phyloP scores from a whole-genome alignment of 2,329 filamentous ascomycete genomes.

The Bipolaris bicolor region DNA sequence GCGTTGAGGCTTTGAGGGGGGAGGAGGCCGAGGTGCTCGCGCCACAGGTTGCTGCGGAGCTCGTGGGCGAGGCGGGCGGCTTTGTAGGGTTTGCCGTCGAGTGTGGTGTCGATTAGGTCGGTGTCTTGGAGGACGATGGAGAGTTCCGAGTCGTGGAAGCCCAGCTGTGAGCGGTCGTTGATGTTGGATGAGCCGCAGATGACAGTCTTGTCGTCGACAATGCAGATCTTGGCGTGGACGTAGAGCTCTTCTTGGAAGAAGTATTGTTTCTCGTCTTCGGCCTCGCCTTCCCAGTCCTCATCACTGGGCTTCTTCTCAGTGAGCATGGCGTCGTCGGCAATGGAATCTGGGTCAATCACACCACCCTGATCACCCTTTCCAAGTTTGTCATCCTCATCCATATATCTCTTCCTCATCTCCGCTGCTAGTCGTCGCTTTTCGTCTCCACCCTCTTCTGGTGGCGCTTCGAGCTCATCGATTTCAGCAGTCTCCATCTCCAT shows the following conservation, averaged over 20 bases:
- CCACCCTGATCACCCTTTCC: slow-evolving; percentile 48
- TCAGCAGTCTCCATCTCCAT: slow-evolving; percentile 85
- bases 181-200: slow-evolving; percentile 89
- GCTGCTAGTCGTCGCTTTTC: slow-evolving; percentile 54
- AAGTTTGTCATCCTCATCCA: slow-evolving; percentile 49
- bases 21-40: slow-evolving; percentile 86
- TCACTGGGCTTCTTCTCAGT: slow-evolving; percentile 67
- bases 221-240: slow-evolving; percentile 88
- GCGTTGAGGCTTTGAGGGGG: slow-evolving; percentile 73
- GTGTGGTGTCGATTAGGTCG: slow-evolving; percentile 70
- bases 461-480: slow-evolving; percentile 82
- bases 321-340: slow-evolving; percentile 84
- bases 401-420: slow-evolving; percentile 55
- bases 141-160: slow-evolving; percentile 88
- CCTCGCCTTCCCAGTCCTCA: slow-evolving; percentile 76
- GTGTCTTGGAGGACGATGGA: slow-evolving; percentile 89
- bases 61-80: slow-evolving; percentile 84
- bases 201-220: slow-evolving; percentile 84
- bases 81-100: slow-evolving; percentile 78
- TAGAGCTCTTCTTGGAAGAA: slow-evolving; percentile 97
- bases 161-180: slow-evolving; percentile 88
- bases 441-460: slow-evolving; percentile 37
- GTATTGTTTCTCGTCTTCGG: slow-evolving; percentile 79
- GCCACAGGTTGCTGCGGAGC: slow-evolving; percentile 81
- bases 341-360: slow-evolving; percentile 64